Percentiles rank a stretch among this genome's conserved stretches.
Evolutionary conservation across 768 basidiomycete species (phyloP).

Genomic region (Lanmaoa rubissima): DNA sequence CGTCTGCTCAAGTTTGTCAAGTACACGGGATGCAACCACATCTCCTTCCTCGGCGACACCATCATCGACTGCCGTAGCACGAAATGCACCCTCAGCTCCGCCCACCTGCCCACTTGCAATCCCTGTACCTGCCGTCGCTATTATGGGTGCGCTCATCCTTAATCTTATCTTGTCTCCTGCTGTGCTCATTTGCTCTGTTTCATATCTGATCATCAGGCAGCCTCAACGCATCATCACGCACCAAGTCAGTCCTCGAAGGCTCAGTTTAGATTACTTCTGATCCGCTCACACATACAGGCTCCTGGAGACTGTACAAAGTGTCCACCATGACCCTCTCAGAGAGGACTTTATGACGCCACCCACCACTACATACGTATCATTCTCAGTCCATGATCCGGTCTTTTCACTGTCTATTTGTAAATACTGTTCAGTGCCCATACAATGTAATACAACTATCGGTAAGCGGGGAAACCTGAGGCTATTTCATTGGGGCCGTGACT

Average conservation of each 20-base stretch:
- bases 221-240: constrained; percentile 49
- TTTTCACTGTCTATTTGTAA: constrained; percentile 7
- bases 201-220: constrained; percentile 36
- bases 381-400: not conserved
- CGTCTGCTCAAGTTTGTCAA: constrained; percentile 53
- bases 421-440: constrained; percentile 3
- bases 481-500: not conserved
- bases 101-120: constrained; percentile 49
- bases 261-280: constrained; percentile 16
- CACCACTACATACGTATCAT: not conserved
- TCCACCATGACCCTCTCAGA: constrained; percentile 8
- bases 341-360: not conserved
- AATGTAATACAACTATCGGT: constrained; percentile 14
- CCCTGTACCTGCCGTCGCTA: constrained; percentile 55
- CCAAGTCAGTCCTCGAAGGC: constrained; percentile 37
- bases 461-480: not conserved
- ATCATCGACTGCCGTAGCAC: constrained; percentile 52
- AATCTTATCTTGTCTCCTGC: not conserved
- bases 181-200: not conserved
- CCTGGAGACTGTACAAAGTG: constrained; percentile 42
- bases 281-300: constrained; percentile 27
- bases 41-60: constrained; percentile 41
- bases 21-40: constrained; percentile 54
- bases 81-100: constrained; percentile 45
- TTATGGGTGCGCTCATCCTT: constrained; percentile 40